Base-by-base conservation (phyloP, 225 moss, liverwort and hornwort genomes). In the Marchantia paleacea region DNA sequence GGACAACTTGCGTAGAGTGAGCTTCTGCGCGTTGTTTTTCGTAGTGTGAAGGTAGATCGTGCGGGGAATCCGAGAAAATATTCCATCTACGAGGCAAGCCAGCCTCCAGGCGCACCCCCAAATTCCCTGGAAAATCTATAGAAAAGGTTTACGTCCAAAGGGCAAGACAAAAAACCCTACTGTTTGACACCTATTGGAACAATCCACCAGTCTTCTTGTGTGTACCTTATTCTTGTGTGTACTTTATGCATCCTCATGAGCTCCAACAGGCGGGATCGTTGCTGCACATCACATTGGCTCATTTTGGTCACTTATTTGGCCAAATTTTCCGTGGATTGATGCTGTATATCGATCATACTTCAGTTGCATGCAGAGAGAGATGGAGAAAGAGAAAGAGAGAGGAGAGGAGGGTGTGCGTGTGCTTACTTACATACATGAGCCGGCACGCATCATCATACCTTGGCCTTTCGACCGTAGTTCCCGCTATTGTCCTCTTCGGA, bases 391-490 rank as follows among this genome's bases (percentile, higher is more conserved):
- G 39, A 39, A 39, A 39, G 39, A 39, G 39, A 39, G 39, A 39
- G 39, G 39, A 39, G 39, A 39, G 3, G 39, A 39, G 62, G 9
- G 62, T 62, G 62, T n/a, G n/a, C n/a, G 62, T 62, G 62, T 24
- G 62, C 3, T 62, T 22, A 62, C 62, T 1, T 62, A 8, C n/a
- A 62, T 62, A 8, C n/a, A 62, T 62, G 5, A 62, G 22, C 62
- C 62, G 62, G 62, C 62, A 62, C 22, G n/a, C 62, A 62, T 24
- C 62, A 62, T 24, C 39, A 62, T 1, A 6, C 30, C 68, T 68
- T 68, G 68, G 68, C 68, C 66, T 68, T 68, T 68, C 68, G 31
- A 31, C 68, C 68, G 30, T 31, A 31, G 68, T 30, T 68, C 68
- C 31, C 68, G 68, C 65, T 65, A 9, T 10, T 24, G 65, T 3